Evolutionary conservation across 352 stramenopile species (phyloP).

Genomic region (Phytophthora pistaciae): DNA sequence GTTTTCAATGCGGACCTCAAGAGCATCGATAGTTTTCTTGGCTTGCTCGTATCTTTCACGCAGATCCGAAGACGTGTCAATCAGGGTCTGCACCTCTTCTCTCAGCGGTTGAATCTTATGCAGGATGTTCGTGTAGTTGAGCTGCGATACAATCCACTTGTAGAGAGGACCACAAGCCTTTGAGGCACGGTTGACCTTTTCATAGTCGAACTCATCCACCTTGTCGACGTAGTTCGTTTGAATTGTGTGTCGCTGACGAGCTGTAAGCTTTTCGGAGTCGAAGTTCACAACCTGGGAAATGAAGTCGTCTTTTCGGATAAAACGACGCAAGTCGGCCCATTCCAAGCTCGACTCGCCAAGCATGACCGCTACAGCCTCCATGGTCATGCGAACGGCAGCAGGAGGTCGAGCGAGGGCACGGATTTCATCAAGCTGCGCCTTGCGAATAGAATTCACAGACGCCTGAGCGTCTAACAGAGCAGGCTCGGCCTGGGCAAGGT

Average conservation of each 20-base stretch:
- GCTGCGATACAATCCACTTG: slow-evolving; percentile 98
- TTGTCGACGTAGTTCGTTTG: slow-evolving; percentile 97
- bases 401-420: slow-evolving; percentile 96
- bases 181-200: slow-evolving; percentile 94
- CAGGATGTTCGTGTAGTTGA: slow-evolving; percentile 99
- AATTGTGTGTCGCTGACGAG: slow-evolving; percentile 95
- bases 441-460: slow-evolving; percentile 98
- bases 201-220: slow-evolving; percentile 90
- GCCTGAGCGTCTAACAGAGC: slow-evolving; percentile 97
- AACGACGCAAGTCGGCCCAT: slow-evolving; percentile 98
- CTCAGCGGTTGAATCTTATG: slow-evolving; percentile 98
- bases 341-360: slow-evolving; percentile 96
- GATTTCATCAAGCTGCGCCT: slow-evolving; percentile 99
- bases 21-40: slow-evolving; percentile 93
- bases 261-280: slow-evolving; percentile 97
- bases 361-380: slow-evolving; percentile 99
- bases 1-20: slow-evolving; percentile 97
- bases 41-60: slow-evolving; percentile 93
- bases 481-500: slow-evolving; percentile 98
- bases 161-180: slow-evolving; percentile 99
- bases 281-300: slow-evolving; percentile 99
- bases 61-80: slow-evolving; percentile 94
- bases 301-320: slow-evolving; percentile 98
- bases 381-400: slow-evolving; percentile 96
- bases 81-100: slow-evolving; percentile 98